These are phyloP conservation scores for Trametes versicolor DNA, from an alignment of 1,284 basidiomycete genomes.

Conservation along the genomic window DNA sequence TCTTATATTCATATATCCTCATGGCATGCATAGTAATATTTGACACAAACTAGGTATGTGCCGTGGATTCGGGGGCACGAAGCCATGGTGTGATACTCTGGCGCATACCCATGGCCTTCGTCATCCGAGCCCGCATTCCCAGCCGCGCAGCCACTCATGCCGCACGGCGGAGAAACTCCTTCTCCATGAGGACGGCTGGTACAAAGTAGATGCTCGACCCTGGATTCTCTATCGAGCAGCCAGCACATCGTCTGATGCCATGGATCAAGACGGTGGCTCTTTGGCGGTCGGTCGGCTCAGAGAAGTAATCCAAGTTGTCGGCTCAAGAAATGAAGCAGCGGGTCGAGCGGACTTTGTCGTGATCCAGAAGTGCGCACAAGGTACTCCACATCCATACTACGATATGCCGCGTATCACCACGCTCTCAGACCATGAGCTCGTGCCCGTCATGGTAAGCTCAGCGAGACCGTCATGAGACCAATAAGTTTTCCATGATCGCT, in stretches of 20 bases:
- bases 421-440: neutral
- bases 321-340: neutral
- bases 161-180: neutral
- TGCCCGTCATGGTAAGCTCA: neutral
- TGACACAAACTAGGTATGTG: no score
- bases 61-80: no score
- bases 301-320: neutral
- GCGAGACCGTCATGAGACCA: no score
- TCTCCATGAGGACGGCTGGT: neutral
- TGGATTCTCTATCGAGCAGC: neutral
- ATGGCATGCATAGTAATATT: no score
- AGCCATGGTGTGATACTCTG: no score
- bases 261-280: neutral
- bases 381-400: neutral
- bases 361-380: neutral
- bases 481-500: no score
- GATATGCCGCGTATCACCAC: neutral
- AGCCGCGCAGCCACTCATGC: neutral
- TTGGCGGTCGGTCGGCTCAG: neutral
- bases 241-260: neutral
- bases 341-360: neutral
- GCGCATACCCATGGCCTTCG: no score
- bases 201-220: neutral
- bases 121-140: no score
- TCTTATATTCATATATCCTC: no score